Conservation (phyloP, 306 rosid species). For the apple (Malus domestica) region DNA sequence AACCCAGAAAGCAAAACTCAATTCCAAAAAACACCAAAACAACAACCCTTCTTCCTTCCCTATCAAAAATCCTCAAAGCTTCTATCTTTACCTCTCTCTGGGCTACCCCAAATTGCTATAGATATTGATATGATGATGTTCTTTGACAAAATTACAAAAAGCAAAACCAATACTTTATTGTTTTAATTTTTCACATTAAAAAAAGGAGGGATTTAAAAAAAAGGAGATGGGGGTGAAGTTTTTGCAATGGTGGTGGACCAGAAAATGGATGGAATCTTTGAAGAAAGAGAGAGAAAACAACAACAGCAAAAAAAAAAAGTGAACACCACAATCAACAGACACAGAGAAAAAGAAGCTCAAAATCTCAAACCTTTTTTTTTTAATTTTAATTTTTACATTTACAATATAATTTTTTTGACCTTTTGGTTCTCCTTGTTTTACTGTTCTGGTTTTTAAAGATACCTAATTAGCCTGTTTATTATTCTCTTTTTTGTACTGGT, state of each 20-base stretch:
- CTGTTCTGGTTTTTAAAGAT: neutral
- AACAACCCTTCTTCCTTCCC: constrained; percentile 6
- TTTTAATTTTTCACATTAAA: constrained; percentile 22
- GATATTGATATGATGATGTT: constrained; percentile 26
- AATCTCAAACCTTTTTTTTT: constrained; percentile 2
- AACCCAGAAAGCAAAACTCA: constrained; percentile 4
- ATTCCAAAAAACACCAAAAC: neutral
- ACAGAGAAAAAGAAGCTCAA: constrained; percentile 11
- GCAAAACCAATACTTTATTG: constrained; percentile 5
- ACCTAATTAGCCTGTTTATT: neutral
- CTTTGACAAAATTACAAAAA: constrained; percentile 48
- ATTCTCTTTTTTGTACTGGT: neutral
- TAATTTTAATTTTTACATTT: no score
- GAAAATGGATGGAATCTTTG: constrained; percentile 77
- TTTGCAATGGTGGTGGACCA: constrained; percentile 56
- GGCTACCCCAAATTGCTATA: constrained; percentile 16
- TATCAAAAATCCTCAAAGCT: neutral
- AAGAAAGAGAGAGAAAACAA: constrained; percentile 27
- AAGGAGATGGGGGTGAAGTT: constrained; percentile 5
- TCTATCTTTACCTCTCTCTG: constrained; percentile 5
- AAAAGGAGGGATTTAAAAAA: neutral
- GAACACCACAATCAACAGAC: constrained; percentile 13
- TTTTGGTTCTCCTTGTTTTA: neutral
- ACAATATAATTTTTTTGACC: neutral
- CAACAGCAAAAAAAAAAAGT: neutral